These are phyloP conservation scores for Turnera subulata DNA, from an alignment of 345 rosid genomes.

Conservation along the genomic window DNA sequence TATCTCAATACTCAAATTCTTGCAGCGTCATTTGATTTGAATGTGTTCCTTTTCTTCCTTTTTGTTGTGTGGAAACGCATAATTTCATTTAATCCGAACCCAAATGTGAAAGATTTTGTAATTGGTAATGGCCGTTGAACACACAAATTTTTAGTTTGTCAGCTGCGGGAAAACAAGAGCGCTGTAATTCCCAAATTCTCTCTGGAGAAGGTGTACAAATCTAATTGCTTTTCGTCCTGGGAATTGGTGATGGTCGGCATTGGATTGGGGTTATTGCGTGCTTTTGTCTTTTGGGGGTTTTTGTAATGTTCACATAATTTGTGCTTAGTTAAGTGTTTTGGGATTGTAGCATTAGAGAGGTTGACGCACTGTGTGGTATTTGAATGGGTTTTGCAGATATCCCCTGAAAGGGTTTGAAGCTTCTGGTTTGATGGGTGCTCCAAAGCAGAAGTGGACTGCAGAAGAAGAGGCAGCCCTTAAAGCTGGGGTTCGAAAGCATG, in stretches of 20 bases:
- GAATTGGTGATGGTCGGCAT: no score
- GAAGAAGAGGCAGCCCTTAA: conserved; percentile 37
- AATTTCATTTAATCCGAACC: no score
- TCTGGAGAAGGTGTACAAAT: no score
- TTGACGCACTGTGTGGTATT: background rate
- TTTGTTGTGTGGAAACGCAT: no score
- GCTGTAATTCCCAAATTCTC: conserved; percentile 1
- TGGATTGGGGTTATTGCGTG: no score
- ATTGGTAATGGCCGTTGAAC: no score
- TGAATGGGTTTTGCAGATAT: conserved; percentile 4
- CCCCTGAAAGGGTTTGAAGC: background rate
- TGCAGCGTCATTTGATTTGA: no score
- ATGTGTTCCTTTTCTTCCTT: no score
- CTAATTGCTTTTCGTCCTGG: no score
- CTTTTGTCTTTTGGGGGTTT: background rate
- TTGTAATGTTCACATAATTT: background rate
- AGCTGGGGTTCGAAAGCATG: conserved; percentile 35
- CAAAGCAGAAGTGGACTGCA: conserved; percentile 38
- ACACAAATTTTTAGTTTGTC: background rate
- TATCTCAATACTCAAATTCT: no score
- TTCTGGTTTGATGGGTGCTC: conserved; percentile 29
- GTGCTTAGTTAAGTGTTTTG: background rate
- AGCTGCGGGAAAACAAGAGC: no score
- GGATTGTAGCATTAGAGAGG: background rate
- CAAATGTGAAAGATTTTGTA: no score